Evolutionary conservation across 345 rosid genomes (phyloP).

Genomic region (Gossypium arboreum): DNA sequence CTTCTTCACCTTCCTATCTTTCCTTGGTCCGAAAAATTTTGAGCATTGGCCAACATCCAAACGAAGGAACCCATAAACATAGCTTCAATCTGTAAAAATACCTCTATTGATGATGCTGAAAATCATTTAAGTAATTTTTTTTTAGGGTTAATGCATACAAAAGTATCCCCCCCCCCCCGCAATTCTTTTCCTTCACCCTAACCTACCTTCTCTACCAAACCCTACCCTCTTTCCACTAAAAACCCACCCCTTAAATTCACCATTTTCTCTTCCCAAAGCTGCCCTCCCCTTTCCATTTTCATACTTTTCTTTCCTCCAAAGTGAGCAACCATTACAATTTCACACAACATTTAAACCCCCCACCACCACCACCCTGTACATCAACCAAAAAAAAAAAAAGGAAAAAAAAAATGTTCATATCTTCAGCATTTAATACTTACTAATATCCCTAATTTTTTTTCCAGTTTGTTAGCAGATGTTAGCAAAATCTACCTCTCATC

Average conservation of each 20-base stretch:
- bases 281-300: neutral
- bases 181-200: too few relatives aligned
- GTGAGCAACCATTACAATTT: constrained; percentile 7
- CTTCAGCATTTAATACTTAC: constrained; percentile 11
- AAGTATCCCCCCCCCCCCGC: constrained; percentile 28
- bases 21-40: neutral
- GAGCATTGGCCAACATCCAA: neutral
- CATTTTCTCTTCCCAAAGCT: neutral
- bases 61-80: neutral
- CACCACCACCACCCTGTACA: constrained; percentile 21
- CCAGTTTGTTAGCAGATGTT: neutral
- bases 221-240: constrained; percentile 9
- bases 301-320: neutral
- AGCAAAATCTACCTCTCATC: constrained; percentile 17
- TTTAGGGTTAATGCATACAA: constrained; percentile 37
- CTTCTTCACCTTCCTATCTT: too few relatives aligned
- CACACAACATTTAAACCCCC: constrained; percentile 9
- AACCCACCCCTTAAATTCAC: neutral
- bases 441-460: neutral
- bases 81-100: neutral
- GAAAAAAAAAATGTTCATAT: neutral
- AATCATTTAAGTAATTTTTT: constrained; percentile 19
- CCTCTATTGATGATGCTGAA: constrained; percentile 20
- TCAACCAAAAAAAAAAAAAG: neutral
- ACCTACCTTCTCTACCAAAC: constrained; percentile 16